Conservation (phyloP, 371 early-diverging fungal genomes). For the Saksenaea oblongispora region DNA sequence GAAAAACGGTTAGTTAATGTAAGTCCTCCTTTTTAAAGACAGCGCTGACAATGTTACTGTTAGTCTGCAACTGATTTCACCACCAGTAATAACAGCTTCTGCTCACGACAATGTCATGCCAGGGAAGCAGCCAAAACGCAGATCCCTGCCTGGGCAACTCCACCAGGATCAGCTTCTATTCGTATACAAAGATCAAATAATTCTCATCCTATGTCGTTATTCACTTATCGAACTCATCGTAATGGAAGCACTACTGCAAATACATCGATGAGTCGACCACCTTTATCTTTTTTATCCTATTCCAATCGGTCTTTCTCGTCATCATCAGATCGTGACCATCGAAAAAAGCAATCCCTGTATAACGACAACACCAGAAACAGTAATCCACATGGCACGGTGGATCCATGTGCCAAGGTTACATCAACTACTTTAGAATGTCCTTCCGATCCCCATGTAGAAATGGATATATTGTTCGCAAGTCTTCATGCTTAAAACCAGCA, state of each 20-base stretch:
- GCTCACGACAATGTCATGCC: constrained; percentile 15
- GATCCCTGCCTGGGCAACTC: constrained; percentile 18
- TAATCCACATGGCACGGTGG: background rate
- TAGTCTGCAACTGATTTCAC: background rate
- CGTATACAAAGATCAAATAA: constrained; percentile 11
- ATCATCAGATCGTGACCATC: background rate
- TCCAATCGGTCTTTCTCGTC: background rate
- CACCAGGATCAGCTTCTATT: constrained; percentile 9
- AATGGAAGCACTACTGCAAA: background rate
- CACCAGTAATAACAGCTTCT: constrained; percentile 11
- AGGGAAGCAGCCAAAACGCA: constrained; percentile 15
- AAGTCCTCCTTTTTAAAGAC: background rate
- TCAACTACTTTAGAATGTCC: background rate
- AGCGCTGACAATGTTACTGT: background rate
- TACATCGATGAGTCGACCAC: constrained; percentile 5
- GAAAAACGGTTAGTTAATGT: constrained; percentile 20
- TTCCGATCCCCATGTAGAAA: background rate
- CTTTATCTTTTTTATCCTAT: constrained; percentile 6
- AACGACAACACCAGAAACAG: background rate
- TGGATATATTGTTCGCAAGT: background rate
- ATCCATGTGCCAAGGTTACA: background rate
- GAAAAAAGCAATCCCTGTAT: background rate
- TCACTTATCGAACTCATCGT: background rate
- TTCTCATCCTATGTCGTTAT: background rate
- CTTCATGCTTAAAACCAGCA: background rate